Evolutionary conservation across 768 basidiomycete species (phyloP).

Genomic region (Leccinum subgranulosum): DNA sequence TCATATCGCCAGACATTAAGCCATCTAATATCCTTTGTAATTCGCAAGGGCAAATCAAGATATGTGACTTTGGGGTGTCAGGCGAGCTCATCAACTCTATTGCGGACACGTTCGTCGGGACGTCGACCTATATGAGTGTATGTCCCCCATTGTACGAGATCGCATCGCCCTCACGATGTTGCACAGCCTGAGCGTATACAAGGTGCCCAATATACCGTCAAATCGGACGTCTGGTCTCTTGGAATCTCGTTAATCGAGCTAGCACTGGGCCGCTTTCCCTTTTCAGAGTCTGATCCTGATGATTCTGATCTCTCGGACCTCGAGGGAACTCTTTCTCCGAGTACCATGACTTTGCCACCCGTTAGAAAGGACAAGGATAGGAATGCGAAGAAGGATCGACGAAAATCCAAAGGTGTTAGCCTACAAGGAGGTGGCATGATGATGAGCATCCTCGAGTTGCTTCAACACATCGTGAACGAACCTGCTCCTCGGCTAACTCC

Average conservation of each 20-base stretch:
- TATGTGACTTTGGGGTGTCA: conserved; percentile 98
- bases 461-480: conserved; percentile 99
- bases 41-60: conserved; percentile 94
- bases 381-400: conserved; percentile 69
- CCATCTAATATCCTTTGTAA: conserved; percentile 97
- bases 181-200: conserved; percentile 96
- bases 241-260: conserved; percentile 97
- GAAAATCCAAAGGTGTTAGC: conserved; percentile 90
- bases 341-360: conserved; percentile 45
- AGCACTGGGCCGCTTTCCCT: conserved; percentile 95
- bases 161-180: conserved; percentile 12
- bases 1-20: conserved; percentile 77
- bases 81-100: conserved; percentile 99
- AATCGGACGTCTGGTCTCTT: conserved; percentile 98
- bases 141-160: conserved; percentile 30
- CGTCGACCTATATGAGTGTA: conserved; percentile 99
- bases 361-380: conserved; percentile 36
- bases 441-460: conserved; percentile 94
- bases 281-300: conserved; percentile 76
- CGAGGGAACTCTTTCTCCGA: conserved; percentile 77
- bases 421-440: conserved; percentile 95
- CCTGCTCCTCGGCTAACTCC: conserved; percentile 86
- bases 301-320: conserved; percentile 78
- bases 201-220: conserved; percentile 97
- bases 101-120: conserved; percentile 98